A percentile compares a stretch with the other conserved stretches of the same genome.
Evolutionary conservation across 805 yeast species (phyloP).

Genomic region (Ogataea zsoltii): DNA sequence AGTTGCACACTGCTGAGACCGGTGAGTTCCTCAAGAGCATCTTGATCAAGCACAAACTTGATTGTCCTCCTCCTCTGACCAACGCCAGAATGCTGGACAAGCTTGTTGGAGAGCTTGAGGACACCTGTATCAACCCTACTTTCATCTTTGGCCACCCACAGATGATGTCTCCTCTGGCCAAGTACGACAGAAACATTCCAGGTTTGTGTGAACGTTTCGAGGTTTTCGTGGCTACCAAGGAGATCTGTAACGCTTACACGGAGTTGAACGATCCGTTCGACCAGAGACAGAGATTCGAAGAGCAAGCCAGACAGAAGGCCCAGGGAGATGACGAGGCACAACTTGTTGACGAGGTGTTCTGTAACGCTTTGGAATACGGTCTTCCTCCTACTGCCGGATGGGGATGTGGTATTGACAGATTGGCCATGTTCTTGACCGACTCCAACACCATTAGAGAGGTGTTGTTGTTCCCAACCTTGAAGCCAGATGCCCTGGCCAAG

Average conservation of each 20-base stretch:
- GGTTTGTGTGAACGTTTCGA: slow-evolving; percentile 98
- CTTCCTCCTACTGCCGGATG: slow-evolving; percentile 99
- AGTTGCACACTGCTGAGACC: slow-evolving; percentile 91
- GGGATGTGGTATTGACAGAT: slow-evolving; percentile 99
- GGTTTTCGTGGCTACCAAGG: slow-evolving; percentile 98
- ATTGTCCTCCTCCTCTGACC: slow-evolving; percentile 87
- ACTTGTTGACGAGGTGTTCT: slow-evolving; percentile 92
- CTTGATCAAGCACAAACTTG: slow-evolving; percentile 76
- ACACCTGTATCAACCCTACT: slow-evolving; percentile 92
- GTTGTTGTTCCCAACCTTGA: slow-evolving; percentile 95
- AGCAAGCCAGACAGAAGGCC: slow-evolving; percentile 97
- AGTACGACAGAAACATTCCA: slow-evolving; percentile 86
- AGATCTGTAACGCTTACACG: slow-evolving; percentile 96
- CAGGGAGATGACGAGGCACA: slow-evolving; percentile 99
- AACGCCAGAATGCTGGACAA: slow-evolving; percentile 99
- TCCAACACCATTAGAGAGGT: slow-evolving; percentile 98
- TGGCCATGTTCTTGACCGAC: slow-evolving; percentile 96
- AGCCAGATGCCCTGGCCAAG: slow-evolving; percentile 69
- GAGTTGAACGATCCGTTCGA: slow-evolving; percentile 99
- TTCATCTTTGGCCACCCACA: slow-evolving; percentile 98
- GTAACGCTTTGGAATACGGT: slow-evolving; percentile 97
- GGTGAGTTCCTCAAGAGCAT: slow-evolving; percentile 83
- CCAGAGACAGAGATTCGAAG: slow-evolving; percentile 96
- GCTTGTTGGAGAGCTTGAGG: slow-evolving; percentile 96
- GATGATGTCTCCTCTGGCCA: slow-evolving; percentile 99